Base-by-base conservation (phyloP, 208 protist genomes). In the Trypanosoma cruzi region DNA sequence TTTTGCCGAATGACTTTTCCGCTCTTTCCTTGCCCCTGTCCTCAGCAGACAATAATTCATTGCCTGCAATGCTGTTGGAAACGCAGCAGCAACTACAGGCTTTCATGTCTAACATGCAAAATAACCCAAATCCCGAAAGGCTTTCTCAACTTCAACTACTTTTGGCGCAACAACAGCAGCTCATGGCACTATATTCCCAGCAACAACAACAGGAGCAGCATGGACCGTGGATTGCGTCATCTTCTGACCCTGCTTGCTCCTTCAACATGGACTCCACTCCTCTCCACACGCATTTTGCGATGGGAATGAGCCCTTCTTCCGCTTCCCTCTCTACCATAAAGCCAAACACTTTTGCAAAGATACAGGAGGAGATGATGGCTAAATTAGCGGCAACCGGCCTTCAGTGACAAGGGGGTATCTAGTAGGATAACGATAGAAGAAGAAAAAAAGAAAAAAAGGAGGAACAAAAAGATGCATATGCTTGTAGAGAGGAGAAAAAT, bases 311-410 rank as follows among this genome's bases (percentile, higher is more conserved):
- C 24, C 53, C 29, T 34, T 53, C 65, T 14, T 42, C 22, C 4
- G 6, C 24, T 18, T 65, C 60, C 24, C 10, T 42, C 32, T 46
- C 61, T 10, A 28, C 64, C 1, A 40, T 2, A 29, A 6, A 10
- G n/a, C 24, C 53, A 24, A 63, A 67, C 36, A 36, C 42, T 11
- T 75, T 80, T 64, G 74, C 74, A 22, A 53, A 63, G 26, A 55
- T 80, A 29, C 74, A 80, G 36, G 46, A 65, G 31, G 59, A 75
- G 52, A 64, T 80, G 64, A 69, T 80, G 62, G 26, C 62, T 24
- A 42, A 55, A 16, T 36, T 76, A 54, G 13, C 37, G 20, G 44
- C 22, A 26, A 3, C 18, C 28, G 58, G 50, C 29, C 32, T 29
- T 4, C 10, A 31, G 22, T 26, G 53, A 20, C 42, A 53, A 58